Base-by-base conservation (phyloP, 2,329 filamentous ascomycete genomes). In the Phialocephala subalpina region DNA sequence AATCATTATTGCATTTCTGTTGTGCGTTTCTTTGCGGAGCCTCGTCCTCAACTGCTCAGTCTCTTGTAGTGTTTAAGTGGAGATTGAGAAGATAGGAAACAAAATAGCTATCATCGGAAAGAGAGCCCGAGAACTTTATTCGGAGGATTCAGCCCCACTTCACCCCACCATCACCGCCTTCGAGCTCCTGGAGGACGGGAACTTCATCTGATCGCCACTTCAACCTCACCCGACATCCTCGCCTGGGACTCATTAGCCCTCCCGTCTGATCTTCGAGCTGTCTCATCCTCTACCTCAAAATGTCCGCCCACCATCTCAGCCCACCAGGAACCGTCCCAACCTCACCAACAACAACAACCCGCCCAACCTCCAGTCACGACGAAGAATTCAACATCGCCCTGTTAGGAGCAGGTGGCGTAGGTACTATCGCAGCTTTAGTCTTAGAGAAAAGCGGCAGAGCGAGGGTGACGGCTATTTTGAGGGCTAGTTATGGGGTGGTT, bases 331-430 rank as follows among this genome's bases (percentile, higher is more conserved):
- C 49, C 22, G 49, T 53, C 12, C 49, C 49, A 3, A 3, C 49
- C 8, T 53, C 49, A 4, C 49, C 49, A 33, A 11, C 63, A 25
- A 40, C 60, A 38, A 7, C 60, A 36, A 49, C 55, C 49, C 2
- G 42, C 4, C 38, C 62, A n/a, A 56, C 56, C 3, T 57, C 52
- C 12, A 40, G 53, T 25, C 36, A 61, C 16, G 62, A 67, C 14
- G 65, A 67, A n/a, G 59, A 70, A 49, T 66, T 66, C 42, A 72
- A 73, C 38, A 65, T 73, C 14, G 68, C 65, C 47, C 42, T 73
- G 16, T 55, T 73, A 2, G 71, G 71, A 14, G 62, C 63, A 58
- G 71, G 71, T 4, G 70, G 69, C 9, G 71, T 72, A 11, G 71
- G 71, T 1, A 71, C 70, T 8, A 73, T 73, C 27, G 71, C 66